phyloP scores from a whole-genome alignment of 495 filamentous ascomycete species.

The Penicillium egyptiacum region DNA sequence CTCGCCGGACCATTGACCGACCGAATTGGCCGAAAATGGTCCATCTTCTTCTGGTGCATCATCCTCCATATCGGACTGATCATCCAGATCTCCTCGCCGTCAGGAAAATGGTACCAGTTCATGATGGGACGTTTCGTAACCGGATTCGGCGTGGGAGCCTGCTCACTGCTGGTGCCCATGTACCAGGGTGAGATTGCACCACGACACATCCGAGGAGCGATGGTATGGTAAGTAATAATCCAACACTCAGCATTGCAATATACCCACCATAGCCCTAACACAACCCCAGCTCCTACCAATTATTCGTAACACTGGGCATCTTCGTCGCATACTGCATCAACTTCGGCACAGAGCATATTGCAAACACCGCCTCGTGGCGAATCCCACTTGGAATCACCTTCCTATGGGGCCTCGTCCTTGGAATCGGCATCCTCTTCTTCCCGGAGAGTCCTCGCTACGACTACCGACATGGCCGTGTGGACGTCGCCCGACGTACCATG shows the following conservation, averaged over 20 bases:
- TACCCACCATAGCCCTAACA: neutral
- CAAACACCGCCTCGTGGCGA: constrained; percentile 60
- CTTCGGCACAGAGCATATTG: constrained; percentile 59
- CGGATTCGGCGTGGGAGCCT: constrained; percentile 63
- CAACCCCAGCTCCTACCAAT: constrained; percentile 58
- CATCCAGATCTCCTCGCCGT: constrained; percentile 58
- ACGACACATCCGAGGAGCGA: constrained; percentile 61
- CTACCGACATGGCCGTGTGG: constrained; percentile 59
- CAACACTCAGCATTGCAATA: neutral
- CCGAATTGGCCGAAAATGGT: constrained; percentile 49
- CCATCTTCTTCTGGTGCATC: constrained; percentile 52
- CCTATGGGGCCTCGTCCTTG: constrained; percentile 69
- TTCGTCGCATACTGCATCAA: constrained; percentile 78
- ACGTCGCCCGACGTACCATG: constrained; percentile 63
- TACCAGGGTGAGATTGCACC: constrained; percentile 65
- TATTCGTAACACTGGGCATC: constrained; percentile 84
- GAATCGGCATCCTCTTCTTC: constrained; percentile 64
- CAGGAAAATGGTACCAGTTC: constrained; percentile 50
- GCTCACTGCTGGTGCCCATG: constrained; percentile 68
- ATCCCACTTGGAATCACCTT: constrained; percentile 75
- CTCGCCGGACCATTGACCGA: constrained; percentile 53
- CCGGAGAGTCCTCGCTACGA: constrained; percentile 69
- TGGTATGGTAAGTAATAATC: constrained; percentile 49
- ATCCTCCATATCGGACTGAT: constrained; percentile 63
- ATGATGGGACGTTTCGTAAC: constrained; percentile 56